Base-by-base conservation (phyloP, 2,329 filamentous ascomycete genomes). In the Zalaria obscura region DNA sequence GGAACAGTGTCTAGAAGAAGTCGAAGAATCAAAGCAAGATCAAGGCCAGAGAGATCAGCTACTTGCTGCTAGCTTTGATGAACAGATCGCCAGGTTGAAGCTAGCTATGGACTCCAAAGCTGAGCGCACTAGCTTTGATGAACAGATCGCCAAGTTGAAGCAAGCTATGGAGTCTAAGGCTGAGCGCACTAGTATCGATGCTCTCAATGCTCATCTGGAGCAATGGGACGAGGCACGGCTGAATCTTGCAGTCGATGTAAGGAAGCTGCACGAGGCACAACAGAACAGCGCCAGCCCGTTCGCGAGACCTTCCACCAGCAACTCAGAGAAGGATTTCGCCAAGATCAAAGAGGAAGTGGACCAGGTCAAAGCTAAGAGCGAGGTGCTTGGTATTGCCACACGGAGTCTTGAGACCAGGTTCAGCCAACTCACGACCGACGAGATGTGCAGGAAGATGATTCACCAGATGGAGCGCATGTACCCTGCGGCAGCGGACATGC, bases 351-450 rank as follows among this genome's bases (percentile, higher is more conserved):
- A 27, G 7, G 28, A 44, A 25, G 27, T 32, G 4, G 36, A 40
- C 25, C 9, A 34, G 27, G 4, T 39, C 9, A 29, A 41, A 5
- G 29, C 40, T 4, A 25, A 39, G 25, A 31, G 39, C 11, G 34
- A 37, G 3, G 38, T 34, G 7, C 25, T 44, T 8, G 36, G 39
- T 25, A 36, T 25, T 11, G 25, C 43, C n/a, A 39, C 43, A 4
- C 35, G 45, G 33, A 27, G 25, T n/a, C 43, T 55, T n/a, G 46
- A 50, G 32, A 34, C 35, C 1, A 43, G 46, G 8, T 48, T 42
- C 32, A 45, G 54, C 43, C 52, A 53, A 35, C 37, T 56, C 11
- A 51, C 51, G 2, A 52, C 51, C 10, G 53, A 55, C 8, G 43
- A 47, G 9, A 35, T 54, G 10, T 41, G 39, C 9, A 36, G 41